phyloP scores from a whole-genome alignment of 305 asterid genomes.

The Plantago rigida region DNA sequence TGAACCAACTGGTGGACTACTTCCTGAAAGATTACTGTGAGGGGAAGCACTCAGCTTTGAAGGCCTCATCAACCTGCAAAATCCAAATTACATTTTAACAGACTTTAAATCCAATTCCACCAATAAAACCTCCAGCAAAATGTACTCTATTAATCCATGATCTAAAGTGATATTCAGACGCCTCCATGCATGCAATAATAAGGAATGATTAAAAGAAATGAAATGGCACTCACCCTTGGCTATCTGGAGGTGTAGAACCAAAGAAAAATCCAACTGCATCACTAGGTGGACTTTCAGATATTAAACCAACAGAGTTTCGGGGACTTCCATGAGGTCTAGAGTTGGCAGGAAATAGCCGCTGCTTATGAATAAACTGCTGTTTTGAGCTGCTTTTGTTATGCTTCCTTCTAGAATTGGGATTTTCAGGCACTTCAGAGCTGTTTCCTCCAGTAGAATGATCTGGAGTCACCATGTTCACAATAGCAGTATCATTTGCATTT shows the following conservation, averaged over 20 bases:
- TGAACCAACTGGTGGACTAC: slow-evolving; percentile 85
- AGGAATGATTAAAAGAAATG: background rate
- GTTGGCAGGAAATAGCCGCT: slow-evolving; percentile 62
- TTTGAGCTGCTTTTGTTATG: slow-evolving; percentile 51
- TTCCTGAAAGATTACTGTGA: slow-evolving; percentile 47
- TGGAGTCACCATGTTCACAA: slow-evolving; percentile 26
- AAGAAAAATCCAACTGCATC: slow-evolving; percentile 87
- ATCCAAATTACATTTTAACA: slow-evolving; percentile 8
- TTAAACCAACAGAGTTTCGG: slow-evolving; percentile 29
- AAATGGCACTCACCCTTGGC: slow-evolving; percentile 56
- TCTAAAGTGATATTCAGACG: background rate
- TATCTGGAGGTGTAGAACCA: slow-evolving; percentile 90
- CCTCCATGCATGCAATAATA: background rate
- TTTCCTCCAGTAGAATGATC: slow-evolving; percentile 47
- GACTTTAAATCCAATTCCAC: background rate
- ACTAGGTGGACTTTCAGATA: slow-evolving; percentile 77
- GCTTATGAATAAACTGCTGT: slow-evolving; percentile 48
- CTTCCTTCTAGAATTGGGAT: slow-evolving; percentile 49
- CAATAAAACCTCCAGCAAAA: no score
- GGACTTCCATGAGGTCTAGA: slow-evolving; percentile 46
- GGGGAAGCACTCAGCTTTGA: slow-evolving; percentile 71
- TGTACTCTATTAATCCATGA: no score
- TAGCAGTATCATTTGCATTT: no score
- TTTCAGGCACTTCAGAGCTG: slow-evolving; percentile 40
- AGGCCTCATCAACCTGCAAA: slow-evolving; percentile 27